These are phyloP conservation scores for Hymenoscyphus infarciens DNA, from an alignment of 2,329 filamentous ascomycete genomes.

Conservation along the genomic window DNA sequence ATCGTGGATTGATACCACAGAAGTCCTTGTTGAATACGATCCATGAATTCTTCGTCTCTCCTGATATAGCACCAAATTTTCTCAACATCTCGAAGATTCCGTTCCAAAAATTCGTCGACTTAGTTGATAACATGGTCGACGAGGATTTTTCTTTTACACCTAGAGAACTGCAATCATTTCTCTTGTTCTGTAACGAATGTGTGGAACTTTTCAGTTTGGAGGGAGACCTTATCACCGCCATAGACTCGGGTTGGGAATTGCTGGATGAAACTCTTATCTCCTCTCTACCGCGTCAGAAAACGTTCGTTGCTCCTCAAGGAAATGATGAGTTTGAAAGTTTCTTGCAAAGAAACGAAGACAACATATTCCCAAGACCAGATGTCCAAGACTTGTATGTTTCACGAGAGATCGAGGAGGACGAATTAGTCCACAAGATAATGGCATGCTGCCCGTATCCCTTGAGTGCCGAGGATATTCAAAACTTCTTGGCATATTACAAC, in stretches of 20 bases:
- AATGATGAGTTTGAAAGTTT: slow-evolving; percentile 5
- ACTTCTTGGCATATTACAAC: not conserved
- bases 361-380: not conserved
- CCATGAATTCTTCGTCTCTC: slow-evolving; percentile 9
- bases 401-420: not conserved
- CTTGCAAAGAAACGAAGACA: slow-evolving; percentile 1
- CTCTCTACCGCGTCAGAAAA: slow-evolving; percentile 2
- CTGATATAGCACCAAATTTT: slow-evolving; percentile 11
- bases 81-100: not conserved
- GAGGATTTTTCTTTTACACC: slow-evolving; percentile 5
- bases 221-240: not conserved
- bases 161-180: slow-evolving; percentile 9
- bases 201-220: slow-evolving; percentile 5
- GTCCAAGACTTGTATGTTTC: not conserved
- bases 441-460: not conserved
- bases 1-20: not conserved
- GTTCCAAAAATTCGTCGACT: not conserved
- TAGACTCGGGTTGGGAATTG: slow-evolving; percentile 7
- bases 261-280: slow-evolving; percentile 5
- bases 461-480: not conserved
- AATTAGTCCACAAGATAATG: not conserved
- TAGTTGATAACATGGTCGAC: slow-evolving; percentile 1
- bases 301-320: not conserved
- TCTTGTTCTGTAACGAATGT: slow-evolving; percentile 2
- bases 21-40: slow-evolving; percentile 3